phyloP scores from a whole-genome alignment of 1,139 yeast species.

The Hyphopichia burtonii region DNA sequence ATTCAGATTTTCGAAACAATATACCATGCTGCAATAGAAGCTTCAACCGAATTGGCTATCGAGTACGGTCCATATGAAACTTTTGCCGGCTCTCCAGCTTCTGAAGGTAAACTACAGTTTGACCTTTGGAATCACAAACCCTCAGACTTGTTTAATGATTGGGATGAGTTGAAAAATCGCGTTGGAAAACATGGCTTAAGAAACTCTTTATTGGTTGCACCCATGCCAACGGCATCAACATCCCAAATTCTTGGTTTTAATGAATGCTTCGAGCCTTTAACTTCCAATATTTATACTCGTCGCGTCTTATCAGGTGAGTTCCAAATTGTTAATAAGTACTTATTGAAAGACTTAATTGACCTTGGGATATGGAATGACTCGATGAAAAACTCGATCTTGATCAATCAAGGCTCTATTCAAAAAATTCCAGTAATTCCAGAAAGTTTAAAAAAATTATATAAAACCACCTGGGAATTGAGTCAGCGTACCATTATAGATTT shows the following conservation, averaged over 20 bases:
- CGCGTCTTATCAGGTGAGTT: conserved; percentile 87
- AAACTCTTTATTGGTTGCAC: conserved; percentile 83
- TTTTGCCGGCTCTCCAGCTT: conserved; percentile 79
- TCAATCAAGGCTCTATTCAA: conserved; percentile 86
- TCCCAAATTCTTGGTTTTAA: conserved; percentile 87
- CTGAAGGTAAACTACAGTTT: conserved; percentile 72
- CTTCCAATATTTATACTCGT: conserved; percentile 83
- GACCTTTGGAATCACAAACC: conserved; percentile 83
- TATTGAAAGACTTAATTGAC: conserved; percentile 78
- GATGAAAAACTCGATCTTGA: conserved; percentile 77
- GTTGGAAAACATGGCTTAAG: conserved; percentile 66
- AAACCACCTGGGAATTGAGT: conserved; percentile 96
- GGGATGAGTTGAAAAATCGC: conserved; percentile 67
- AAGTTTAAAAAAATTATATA: conserved; percentile 74
- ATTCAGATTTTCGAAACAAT: conserved; percentile 85
- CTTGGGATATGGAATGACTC: conserved; percentile 79
- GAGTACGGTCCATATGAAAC: conserved; percentile 65
- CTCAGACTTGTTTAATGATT: conserved; percentile 62
- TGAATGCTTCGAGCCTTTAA: conserved; percentile 90
- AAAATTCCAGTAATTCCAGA: conserved; percentile 72
- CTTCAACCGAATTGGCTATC: conserved; percentile 72
- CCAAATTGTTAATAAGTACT: conserved; percentile 83
- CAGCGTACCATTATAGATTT: conserved; percentile 86
- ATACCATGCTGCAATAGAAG: conserved; percentile 82
- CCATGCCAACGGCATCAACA: conserved; percentile 95